A percentile compares a stretch with the other conserved stretches of the same genome.
Evolutionary conservation across 345 rosid species (phyloP).

Genomic region (Eucalyptus sp.): DNA sequence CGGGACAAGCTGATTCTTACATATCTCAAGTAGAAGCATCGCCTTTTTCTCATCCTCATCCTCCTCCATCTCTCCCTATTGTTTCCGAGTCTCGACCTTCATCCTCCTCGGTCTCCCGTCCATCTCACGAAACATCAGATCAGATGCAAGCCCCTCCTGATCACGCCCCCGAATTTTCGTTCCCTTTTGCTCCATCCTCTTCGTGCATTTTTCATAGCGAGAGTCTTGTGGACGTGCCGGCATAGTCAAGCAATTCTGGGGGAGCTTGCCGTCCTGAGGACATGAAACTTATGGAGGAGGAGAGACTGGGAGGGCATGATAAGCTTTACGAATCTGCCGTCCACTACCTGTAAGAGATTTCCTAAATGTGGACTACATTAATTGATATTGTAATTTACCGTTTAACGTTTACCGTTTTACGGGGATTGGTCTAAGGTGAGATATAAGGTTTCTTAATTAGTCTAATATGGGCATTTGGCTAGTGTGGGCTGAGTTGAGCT

Average conservation of each 20-base stretch:
- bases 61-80: neutral
- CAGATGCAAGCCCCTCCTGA: neutral
- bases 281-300: neutral
- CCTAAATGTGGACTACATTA: no score
- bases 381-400: no score
- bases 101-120: neutral
- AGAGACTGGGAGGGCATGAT: neutral
- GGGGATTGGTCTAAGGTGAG: no score
- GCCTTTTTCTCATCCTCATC: neutral
- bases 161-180: neutral
- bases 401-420: no score
- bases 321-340: neutral
- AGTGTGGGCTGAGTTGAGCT: no score
- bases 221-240: neutral
- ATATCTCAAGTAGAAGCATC: neutral
- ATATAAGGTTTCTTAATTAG: no score
- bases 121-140: neutral
- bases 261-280: neutral
- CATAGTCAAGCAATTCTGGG: neutral
- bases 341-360: no score
- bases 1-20: neutral
- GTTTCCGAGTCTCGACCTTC: neutral
- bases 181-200: neutral
- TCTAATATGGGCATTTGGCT: no score
- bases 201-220: neutral